phyloP scores from a whole-genome alignment of 2,329 filamentous ascomycete species.

The Alternaria alternata region DNA sequence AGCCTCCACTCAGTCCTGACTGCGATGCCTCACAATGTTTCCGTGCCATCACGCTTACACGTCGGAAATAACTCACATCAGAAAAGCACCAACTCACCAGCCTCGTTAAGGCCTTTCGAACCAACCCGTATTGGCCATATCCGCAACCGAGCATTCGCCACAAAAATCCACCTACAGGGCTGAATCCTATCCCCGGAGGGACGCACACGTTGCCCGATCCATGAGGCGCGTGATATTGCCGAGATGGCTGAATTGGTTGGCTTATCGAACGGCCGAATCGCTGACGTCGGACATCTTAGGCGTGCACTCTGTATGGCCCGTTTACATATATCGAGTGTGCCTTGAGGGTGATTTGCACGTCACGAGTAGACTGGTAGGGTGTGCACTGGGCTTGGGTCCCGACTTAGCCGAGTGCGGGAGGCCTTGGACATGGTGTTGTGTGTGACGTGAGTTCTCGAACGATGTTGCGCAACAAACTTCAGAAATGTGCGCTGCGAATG shows the following conservation, averaged over 20 bases:
- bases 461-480: background rate
- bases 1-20: conserved; percentile 15
- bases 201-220: conserved; percentile 1
- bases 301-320: conserved; percentile 16
- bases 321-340: conserved; percentile 21
- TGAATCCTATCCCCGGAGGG: conserved; percentile 3
- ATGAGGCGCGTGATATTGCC: conserved; percentile 19
- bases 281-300: conserved; percentile 21
- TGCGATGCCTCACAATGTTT: conserved; percentile 1
- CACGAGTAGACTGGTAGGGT: conserved; percentile 26
- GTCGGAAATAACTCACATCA: conserved; percentile 16
- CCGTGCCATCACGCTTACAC: conserved; percentile 1
- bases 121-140: conserved; percentile 1
- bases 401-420: conserved; percentile 34
- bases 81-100: conserved; percentile 4
- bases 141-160: conserved; percentile 21
- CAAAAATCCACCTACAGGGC: conserved; percentile 13
- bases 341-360: conserved; percentile 26
- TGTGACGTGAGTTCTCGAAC: conserved; percentile 15
- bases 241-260: conserved; percentile 11
- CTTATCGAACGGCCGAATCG: conserved; percentile 13
- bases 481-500: background rate
- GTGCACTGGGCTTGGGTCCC: conserved; percentile 18
- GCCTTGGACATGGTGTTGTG: conserved; percentile 23
- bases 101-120: conserved; percentile 4